Base-by-base conservation (phyloP, 1,284 basidiomycete species). In the Papiliotrema nemorosa region DNA sequence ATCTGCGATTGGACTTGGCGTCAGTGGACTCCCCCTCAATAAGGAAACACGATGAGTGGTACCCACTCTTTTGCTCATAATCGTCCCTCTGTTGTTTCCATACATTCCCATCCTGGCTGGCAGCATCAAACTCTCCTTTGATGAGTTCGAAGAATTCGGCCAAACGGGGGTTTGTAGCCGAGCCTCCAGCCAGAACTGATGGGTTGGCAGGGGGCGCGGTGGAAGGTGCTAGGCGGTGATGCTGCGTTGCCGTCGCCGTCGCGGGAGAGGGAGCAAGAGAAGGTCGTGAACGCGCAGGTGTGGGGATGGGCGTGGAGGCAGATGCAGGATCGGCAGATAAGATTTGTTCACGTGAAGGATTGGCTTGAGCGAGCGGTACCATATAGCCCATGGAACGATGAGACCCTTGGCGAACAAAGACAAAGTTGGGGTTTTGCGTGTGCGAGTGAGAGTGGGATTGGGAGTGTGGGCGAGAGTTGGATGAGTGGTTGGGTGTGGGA, bases 51-150 rank as follows among this genome's bases (percentile, higher is more conserved):
- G 20, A 26, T 7, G n/a, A 3, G 22, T 29, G n/a, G n/a, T n/a
- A 73, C 82, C 54, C 60, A 91, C 91, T 81, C 79, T 92, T 90
- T 16, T 80, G 79, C 73, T 97, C 92, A 71, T 86, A 88, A 56
- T 97, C 92, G 65, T 96, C 92, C 50, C 89, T 78, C 76, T 94
- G 89, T 31, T 76, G 79, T 57, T 89, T 83, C 65, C 88, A 79
- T 25, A 82, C 67, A 20, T 76, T 78, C 45, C 87, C 78, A 70
- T 96, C 91, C 53, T 81, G 78, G 14, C 82, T 78, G 53, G 93
- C 77, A 46, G 78, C 77, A 53, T 96, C 92, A 66, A 90, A 93
- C 77, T 97, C 93, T 49, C 84, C 82, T 59, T 86, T 82, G 67
- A 96, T 85, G 55, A 81, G 79, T 47, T 94, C 90, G 59, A 97